These are phyloP conservation scores for Fennellomyces sp. DNA, from an alignment of 371 early-diverging fungal species.

Conservation along the genomic window DNA sequence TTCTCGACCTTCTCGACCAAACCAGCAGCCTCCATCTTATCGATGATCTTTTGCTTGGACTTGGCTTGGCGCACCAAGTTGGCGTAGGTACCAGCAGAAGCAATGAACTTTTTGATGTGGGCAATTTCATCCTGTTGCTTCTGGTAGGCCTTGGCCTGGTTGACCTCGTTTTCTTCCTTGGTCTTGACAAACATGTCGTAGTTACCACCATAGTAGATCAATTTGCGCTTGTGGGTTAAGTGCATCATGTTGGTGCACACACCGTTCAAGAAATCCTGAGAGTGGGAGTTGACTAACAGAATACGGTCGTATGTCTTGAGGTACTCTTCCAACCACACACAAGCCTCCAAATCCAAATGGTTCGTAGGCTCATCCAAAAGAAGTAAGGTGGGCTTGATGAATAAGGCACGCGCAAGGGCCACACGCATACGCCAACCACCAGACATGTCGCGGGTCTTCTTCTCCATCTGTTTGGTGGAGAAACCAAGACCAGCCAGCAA, in stretches of 20 bases:
- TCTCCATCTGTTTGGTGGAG: conserved; percentile 79
- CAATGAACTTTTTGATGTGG: conserved; percentile 98
- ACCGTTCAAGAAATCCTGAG: conserved; percentile 98
- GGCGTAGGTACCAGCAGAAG: conserved; percentile 98
- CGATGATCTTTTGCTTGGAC: conserved; percentile 98
- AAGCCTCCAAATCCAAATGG: conserved; percentile 97
- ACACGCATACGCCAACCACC: conserved; percentile 99
- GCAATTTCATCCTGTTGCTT: conserved; percentile 99
- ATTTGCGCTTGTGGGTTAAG: conserved; percentile 87
- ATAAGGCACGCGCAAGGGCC: conserved; percentile 95
- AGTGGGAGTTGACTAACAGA: conserved; percentile 96
- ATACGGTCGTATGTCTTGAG: conserved; percentile 93
- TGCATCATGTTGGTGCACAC: conserved; percentile 96
- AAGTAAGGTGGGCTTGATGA: conserved; percentile 94
- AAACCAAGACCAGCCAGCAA: conserved; percentile 97
- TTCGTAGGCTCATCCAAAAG: conserved; percentile 98
- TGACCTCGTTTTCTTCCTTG: conserved; percentile 91
- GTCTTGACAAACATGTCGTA: conserved; percentile 96
- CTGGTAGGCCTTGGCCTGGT: conserved; percentile 96
- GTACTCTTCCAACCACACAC: conserved; percentile 98
- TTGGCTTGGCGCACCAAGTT: conserved; percentile 98
- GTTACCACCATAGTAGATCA: conserved; percentile 97
- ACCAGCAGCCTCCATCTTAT: conserved; percentile 99
- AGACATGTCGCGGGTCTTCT: conserved; percentile 93
- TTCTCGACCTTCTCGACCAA: conserved; percentile 91